A percentile compares a stretch with the other conserved stretches of the same genome.
Evolutionary conservation across 2,329 filamentous ascomycete species (phyloP).

Genomic region (Monilinia aucupariae): DNA sequence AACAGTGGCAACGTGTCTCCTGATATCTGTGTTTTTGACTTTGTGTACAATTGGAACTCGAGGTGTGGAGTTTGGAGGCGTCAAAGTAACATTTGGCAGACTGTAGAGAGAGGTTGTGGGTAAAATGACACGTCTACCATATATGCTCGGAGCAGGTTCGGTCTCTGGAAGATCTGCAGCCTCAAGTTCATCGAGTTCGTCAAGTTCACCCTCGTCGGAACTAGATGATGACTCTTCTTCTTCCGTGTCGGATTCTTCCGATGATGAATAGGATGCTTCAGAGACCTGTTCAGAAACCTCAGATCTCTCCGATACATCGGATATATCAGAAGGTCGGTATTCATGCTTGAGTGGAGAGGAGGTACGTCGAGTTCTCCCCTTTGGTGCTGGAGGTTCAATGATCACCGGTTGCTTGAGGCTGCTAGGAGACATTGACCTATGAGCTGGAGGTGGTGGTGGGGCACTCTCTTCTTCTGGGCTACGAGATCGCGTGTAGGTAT

Average conservation of each 20-base stretch:
- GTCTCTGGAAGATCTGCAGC: constrained; percentile 13
- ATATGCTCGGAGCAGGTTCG: constrained; percentile 14
- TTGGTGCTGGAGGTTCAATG: constrained; percentile 28
- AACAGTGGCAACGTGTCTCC: constrained; percentile 47
- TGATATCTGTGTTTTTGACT: constrained; percentile 39
- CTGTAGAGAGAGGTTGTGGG: constrained; percentile 16
- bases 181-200: constrained; percentile 14
- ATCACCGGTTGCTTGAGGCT: constrained; percentile 35
- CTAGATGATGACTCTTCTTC: constrained; percentile 14
- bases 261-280: constrained; percentile 71
- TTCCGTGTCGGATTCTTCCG: constrained; percentile 18
- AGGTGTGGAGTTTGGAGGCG: constrained; percentile 76
- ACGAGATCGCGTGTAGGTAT: not conserved
- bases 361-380: constrained; percentile 55
- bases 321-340: constrained; percentile 78
- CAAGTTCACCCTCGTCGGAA: constrained; percentile 15
- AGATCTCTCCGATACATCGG: constrained; percentile 27
- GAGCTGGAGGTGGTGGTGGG: constrained; percentile 32
- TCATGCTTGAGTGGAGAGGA: constrained; percentile 97
- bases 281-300: constrained; percentile 50
- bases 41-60: constrained; percentile 51
- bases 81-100: constrained; percentile 47
- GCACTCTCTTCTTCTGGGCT: constrained; percentile 24
- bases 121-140: constrained; percentile 14
- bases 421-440: constrained; percentile 41